Evolutionary conservation across 1,284 basidiomycete genomes (phyloP).

Genomic region (Marasmius sp.): DNA sequence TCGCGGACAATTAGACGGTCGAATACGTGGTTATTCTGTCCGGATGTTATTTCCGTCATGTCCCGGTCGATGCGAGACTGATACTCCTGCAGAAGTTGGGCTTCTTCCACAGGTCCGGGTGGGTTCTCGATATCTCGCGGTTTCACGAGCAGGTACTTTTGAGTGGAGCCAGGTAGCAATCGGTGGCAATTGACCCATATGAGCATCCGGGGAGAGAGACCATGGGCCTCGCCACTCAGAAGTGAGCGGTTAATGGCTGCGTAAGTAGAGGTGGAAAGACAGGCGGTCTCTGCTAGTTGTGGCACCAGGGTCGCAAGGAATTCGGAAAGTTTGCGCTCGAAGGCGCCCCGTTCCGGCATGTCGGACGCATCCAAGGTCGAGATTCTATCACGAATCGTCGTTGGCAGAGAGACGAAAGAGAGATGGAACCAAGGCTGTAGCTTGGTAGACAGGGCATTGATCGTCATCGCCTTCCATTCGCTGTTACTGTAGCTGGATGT

Average conservation of each 20-base stretch:
- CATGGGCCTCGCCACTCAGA: conserved; percentile 36
- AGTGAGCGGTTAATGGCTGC: conserved; percentile 49
- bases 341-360: conserved; percentile 56
- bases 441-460: neutral
- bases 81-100: conserved; percentile 7
- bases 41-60: conserved; percentile 6
- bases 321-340: conserved; percentile 46
- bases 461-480: neutral
- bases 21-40: conserved; percentile 33
- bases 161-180: conserved; percentile 58
- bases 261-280: conserved; percentile 55
- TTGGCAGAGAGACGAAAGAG: conserved; percentile 59
- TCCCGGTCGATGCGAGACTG: conserved; percentile 5
- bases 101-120: conserved; percentile 2
- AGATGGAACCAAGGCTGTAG: conserved; percentile 58
- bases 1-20: conserved; percentile 63
- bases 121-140: conserved; percentile 36
- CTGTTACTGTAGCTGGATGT: neutral
- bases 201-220: conserved; percentile 47
- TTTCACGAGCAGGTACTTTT: conserved; percentile 41
- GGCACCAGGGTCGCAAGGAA: conserved; percentile 54
- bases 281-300: conserved; percentile 60
- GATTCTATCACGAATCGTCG: conserved; percentile 46
- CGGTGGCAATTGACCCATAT: conserved; percentile 62
- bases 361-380: conserved; percentile 50